A percentile compares a stretch with the other conserved stretches of the same genome.
Evolutionary conservation across 176 grass and related monocot genomes (phyloP).

Genomic region (Phragmites australis): DNA sequence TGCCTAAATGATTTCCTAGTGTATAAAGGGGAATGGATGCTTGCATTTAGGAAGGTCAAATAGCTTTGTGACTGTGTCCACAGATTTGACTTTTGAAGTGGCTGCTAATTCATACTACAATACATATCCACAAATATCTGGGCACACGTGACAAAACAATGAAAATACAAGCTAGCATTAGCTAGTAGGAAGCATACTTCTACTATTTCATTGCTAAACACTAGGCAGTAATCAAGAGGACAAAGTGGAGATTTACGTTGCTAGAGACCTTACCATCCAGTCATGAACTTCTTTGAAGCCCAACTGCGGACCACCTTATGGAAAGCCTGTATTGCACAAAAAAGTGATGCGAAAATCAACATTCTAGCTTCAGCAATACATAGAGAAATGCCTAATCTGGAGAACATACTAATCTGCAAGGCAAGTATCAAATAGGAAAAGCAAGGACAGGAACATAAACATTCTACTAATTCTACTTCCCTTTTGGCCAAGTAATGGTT

Average conservation of each 20-base stretch:
- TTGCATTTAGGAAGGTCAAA: constrained; percentile 2
- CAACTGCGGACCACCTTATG: constrained; percentile 89
- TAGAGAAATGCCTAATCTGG: not conserved
- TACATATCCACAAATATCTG: not conserved
- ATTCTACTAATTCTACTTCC: not conserved
- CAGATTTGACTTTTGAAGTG: constrained; percentile 25
- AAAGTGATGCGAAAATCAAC: not conserved
- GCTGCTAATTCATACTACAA: not conserved
- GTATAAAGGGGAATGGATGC: not conserved
- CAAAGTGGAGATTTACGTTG: not conserved
- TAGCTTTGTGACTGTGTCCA: not conserved
- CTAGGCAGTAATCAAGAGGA: not conserved
- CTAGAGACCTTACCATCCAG: constrained; percentile 66
- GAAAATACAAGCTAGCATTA: not conserved
- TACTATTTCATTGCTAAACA: constrained; percentile 4
- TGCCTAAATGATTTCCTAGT: not conserved
- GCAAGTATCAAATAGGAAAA: constrained; percentile 31
- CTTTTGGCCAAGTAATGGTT: not conserved
- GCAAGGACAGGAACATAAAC: not conserved
- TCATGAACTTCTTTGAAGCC: constrained; percentile 98
- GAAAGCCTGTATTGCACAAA: constrained; percentile 63
- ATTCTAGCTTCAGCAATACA: not conserved
- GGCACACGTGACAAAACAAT: not conserved
- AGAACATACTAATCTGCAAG: not conserved
- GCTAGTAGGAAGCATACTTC: not conserved